Percentiles rank a stretch among this genome's conserved stretches.
Evolutionary conservation across 2,329 filamentous ascomycete species (phyloP).

Genomic region (Aspergillus melleus): DNA sequence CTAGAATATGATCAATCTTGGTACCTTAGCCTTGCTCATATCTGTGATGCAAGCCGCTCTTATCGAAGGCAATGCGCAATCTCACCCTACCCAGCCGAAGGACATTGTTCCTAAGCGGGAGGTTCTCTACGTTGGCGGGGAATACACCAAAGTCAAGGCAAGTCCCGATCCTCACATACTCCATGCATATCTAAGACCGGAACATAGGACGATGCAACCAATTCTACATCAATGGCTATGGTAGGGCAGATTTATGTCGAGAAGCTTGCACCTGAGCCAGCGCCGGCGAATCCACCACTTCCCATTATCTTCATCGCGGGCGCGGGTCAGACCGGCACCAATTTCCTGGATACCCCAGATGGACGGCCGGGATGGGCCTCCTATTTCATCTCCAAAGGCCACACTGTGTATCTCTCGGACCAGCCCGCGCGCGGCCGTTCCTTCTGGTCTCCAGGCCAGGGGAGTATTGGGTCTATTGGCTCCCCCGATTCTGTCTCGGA

Average conservation of each 20-base stretch:
- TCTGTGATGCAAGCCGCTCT: not conserved
- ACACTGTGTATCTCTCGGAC: conserved; percentile 47
- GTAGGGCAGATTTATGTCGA: conserved; percentile 37
- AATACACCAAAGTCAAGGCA: not conserved
- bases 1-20: not conserved
- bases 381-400: conserved; percentile 47
- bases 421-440: conserved; percentile 39
- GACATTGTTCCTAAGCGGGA: not conserved
- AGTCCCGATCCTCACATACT: not conserved
- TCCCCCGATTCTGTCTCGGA: conserved; percentile 24
- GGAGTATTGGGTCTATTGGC: conserved; percentile 19
- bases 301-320: conserved; percentile 36
- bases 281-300: conserved; percentile 19
- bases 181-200: not conserved
- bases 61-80: not conserved
- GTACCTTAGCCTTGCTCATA: not conserved
- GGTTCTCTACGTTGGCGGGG: not conserved
- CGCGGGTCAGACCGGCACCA: conserved; percentile 32
- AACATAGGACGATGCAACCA: not conserved
- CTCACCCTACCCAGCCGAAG: not conserved
- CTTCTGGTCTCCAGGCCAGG: conserved; percentile 17
- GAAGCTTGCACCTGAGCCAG: conserved; percentile 26
- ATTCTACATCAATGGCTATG: not conserved
- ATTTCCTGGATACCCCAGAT: conserved; percentile 52
- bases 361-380: conserved; percentile 49